Evolutionary conservation across 1,284 basidiomycete genomes (phyloP).

Genomic region (Marasmius fiardii): DNA sequence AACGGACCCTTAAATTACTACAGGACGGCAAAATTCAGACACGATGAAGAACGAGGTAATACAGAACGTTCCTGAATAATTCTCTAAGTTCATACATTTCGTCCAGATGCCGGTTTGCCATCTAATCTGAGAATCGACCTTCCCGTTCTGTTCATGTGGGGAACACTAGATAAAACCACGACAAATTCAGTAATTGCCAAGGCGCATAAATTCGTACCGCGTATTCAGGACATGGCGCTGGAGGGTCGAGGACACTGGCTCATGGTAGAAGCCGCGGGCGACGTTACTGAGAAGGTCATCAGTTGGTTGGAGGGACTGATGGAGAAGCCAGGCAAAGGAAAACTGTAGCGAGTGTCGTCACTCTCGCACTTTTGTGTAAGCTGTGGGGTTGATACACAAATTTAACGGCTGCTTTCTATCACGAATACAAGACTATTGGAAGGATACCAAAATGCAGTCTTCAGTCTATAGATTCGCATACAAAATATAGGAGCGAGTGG

Average conservation of each 20-base stretch:
- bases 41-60: conserved; percentile 61
- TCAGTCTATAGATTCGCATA: not conserved
- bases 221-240: conserved; percentile 45
- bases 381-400: too few relatives aligned
- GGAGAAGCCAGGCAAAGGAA: conserved; percentile 3
- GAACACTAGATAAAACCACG: conserved; percentile 46
- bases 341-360: not conserved
- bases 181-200: conserved; percentile 33
- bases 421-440: not conserved
- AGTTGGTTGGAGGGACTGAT: conserved; percentile 42
- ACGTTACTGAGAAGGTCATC: conserved; percentile 42
- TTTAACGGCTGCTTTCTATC: too few relatives aligned
- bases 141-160: conserved; percentile 61
- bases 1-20: conserved; percentile 70
- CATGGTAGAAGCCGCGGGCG: conserved; percentile 54
- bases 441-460: too few relatives aligned
- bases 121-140: conserved; percentile 40
- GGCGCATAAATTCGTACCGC: conserved; percentile 43
- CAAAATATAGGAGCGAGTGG: not conserved
- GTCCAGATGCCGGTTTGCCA: conserved; percentile 36
- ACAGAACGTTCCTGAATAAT: not conserved
- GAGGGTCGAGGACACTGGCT: conserved; percentile 65
- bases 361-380: not conserved
- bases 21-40: conserved; percentile 50
- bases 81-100: conserved; percentile 10